These are phyloP conservation scores for Ogataea zsoltii DNA, from an alignment of 805 yeast species.

Conservation along the genomic window DNA sequence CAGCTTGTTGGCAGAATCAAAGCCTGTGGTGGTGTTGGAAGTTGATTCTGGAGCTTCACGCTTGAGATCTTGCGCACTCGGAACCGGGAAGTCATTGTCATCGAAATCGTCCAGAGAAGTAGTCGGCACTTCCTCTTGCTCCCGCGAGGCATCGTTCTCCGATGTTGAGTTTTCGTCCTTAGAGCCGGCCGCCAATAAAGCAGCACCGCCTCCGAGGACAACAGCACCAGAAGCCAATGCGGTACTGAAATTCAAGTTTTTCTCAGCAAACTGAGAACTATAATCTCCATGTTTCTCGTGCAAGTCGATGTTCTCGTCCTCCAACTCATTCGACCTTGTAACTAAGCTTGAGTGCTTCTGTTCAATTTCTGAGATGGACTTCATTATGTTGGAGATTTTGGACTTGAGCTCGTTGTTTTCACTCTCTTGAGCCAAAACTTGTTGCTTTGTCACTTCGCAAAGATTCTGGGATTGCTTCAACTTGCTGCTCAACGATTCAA, in stretches of 20 bases:
- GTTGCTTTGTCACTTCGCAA: constrained; percentile 66
- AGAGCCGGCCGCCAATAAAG: constrained; percentile 18
- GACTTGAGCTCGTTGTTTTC: constrained; percentile 40
- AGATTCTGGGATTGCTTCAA: constrained; percentile 63
- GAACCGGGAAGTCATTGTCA: constrained; percentile 25
- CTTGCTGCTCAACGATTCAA: constrained; percentile 53
- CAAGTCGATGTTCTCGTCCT: constrained; percentile 44
- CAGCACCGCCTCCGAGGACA: constrained; percentile 25
- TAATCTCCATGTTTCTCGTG: constrained; percentile 35
- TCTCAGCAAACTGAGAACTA: constrained; percentile 34
- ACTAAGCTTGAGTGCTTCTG: constrained; percentile 27
- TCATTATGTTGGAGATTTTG: constrained; percentile 26
- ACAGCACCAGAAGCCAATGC: constrained; percentile 32
- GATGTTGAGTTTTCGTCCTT: constrained; percentile 9
- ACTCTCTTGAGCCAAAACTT: constrained; percentile 59
- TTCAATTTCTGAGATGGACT: constrained; percentile 30
- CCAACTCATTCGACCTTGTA: constrained; percentile 23
- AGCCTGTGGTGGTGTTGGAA: constrained; percentile 23
- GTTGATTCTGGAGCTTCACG: constrained; percentile 22
- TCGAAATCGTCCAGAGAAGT: constrained; percentile 34
- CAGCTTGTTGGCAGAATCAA: constrained; percentile 21
- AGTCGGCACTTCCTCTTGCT: constrained; percentile 33
- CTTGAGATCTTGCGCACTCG: constrained; percentile 17
- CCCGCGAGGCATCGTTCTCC: neutral
- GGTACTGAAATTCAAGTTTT: constrained; percentile 31